Percentiles rank a stretch among this genome's conserved stretches.
Evolutionary conservation across 2,329 filamentous ascomycete species (phyloP).

Genomic region (Aureobasidium pullulans): DNA sequence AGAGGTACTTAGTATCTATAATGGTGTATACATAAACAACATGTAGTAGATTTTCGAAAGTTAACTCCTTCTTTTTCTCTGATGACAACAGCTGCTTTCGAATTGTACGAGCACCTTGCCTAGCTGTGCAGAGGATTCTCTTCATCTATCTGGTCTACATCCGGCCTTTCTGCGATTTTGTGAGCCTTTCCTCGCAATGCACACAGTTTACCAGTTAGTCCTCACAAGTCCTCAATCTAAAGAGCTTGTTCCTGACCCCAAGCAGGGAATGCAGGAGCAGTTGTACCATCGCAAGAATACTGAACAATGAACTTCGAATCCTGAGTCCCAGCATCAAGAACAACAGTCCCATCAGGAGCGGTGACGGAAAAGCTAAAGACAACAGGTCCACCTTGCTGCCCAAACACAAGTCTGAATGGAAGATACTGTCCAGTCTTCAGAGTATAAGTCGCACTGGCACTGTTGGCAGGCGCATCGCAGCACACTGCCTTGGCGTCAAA

Average conservation of each 20-base stretch:
- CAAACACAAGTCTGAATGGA: slow-evolving; percentile 8
- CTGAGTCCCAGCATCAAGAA: background rate
- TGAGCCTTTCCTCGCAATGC: no score
- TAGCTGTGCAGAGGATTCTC: no score
- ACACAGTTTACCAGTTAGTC: background rate
- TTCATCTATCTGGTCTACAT: no score
- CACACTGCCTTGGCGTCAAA: slow-evolving; percentile 11
- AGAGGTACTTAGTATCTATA: no score
- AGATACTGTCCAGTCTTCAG: background rate
- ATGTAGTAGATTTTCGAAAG: no score
- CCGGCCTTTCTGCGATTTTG: no score
- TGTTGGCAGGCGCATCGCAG: background rate
- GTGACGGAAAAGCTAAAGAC: background rate
- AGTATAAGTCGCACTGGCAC: background rate
- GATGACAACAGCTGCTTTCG: no score
- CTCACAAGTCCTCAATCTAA: no score
- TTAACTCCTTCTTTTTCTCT: no score
- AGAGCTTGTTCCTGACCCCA: background rate
- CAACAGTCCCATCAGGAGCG: slow-evolving; percentile 3
- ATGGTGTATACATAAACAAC: no score
- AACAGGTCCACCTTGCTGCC: background rate
- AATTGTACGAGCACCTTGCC: no score
- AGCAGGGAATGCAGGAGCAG: slow-evolving; percentile 8
- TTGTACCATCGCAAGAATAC: slow-evolving; percentile 6
- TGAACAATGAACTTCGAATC: background rate